These are phyloP conservation scores for Metschnikowia anglica DNA, from an alignment of 805 yeast genomes.

Conservation along the genomic window DNA sequence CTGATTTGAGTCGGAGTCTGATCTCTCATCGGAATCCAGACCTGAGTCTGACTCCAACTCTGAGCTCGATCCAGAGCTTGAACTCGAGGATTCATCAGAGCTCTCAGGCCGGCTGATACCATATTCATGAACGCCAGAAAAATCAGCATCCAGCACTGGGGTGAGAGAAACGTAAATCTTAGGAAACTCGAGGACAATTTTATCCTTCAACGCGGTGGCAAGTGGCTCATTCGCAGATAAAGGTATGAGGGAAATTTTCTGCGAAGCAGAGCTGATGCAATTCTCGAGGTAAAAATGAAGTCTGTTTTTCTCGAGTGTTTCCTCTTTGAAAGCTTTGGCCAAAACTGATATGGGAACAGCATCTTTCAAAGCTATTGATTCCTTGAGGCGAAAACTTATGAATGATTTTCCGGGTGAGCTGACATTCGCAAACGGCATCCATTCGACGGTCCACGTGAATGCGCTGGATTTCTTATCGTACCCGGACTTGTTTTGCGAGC, in stretches of 20 bases:
- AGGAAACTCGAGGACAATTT: constrained; percentile 75
- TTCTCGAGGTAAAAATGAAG: constrained; percentile 35
- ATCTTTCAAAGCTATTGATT: constrained; percentile 32
- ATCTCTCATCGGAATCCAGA: constrained; percentile 13
- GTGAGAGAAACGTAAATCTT: constrained; percentile 50
- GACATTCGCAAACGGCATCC: constrained; percentile 46
- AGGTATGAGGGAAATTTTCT: constrained; percentile 31
- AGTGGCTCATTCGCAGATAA: constrained; percentile 38
- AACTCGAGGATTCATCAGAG: constrained; percentile 6
- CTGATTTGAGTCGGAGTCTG: constrained; percentile 9
- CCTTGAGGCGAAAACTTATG: constrained; percentile 45
- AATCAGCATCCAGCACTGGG: constrained; percentile 2
- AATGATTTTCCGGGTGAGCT: constrained; percentile 32
- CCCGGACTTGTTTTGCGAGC: constrained; percentile 60
- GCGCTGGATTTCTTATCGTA: constrained; percentile 62
- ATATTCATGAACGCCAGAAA: constrained; percentile 3
- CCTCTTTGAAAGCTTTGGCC: constrained; percentile 16
- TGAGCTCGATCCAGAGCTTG: constrained; percentile 2
- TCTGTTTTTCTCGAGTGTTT: constrained; percentile 26
- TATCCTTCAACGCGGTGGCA: constrained; percentile 51
- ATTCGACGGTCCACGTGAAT: constrained; percentile 80
- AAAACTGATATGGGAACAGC: constrained; percentile 43
- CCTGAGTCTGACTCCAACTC: constrained; percentile 8
- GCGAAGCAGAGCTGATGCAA: constrained; percentile 23
- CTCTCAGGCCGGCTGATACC: constrained; percentile 23